Percentiles rank a stretch among this genome's conserved stretches.
Conservation (phyloP, 306 rosid species). For the Pyrus betulifolia region DNA sequence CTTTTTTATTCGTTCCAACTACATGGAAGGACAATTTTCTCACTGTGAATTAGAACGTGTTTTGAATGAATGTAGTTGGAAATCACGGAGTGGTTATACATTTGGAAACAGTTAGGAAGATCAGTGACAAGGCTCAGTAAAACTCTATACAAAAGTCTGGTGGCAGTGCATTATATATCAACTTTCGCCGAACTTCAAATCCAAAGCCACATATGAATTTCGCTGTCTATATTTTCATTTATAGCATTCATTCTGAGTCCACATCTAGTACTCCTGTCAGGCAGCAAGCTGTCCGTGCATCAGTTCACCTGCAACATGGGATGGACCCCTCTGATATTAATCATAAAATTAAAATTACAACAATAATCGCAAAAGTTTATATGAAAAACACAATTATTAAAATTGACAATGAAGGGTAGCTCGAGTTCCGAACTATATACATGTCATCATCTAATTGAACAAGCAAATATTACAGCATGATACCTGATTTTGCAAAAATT, state of each 20-base stretch:
- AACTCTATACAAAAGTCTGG: neutral
- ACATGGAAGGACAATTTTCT: neutral
- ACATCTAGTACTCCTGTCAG: neutral
- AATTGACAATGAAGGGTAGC: neutral
- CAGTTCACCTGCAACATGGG: neutral
- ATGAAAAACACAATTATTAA: neutral
- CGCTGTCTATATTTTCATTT: neutral
- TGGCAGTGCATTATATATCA: neutral
- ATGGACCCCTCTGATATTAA: neutral
- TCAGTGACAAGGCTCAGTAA: neutral
- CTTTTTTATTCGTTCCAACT: neutral
- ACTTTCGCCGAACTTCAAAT: neutral
- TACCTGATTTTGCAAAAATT: too few relatives aligned
- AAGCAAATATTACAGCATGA: neutral
- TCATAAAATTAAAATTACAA: neutral
- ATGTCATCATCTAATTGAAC: neutral
- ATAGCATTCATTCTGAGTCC: neutral
- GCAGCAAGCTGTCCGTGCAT: neutral
- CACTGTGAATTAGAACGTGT: neutral
- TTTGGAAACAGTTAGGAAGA: neutral
- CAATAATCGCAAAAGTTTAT: neutral
- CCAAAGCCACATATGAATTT: neutral
- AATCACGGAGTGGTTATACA: neutral
- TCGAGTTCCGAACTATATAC: neutral
- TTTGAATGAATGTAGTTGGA: neutral